phyloP scores from a whole-genome alignment of 768 basidiomycete species.

The Collybia mongolica region DNA sequence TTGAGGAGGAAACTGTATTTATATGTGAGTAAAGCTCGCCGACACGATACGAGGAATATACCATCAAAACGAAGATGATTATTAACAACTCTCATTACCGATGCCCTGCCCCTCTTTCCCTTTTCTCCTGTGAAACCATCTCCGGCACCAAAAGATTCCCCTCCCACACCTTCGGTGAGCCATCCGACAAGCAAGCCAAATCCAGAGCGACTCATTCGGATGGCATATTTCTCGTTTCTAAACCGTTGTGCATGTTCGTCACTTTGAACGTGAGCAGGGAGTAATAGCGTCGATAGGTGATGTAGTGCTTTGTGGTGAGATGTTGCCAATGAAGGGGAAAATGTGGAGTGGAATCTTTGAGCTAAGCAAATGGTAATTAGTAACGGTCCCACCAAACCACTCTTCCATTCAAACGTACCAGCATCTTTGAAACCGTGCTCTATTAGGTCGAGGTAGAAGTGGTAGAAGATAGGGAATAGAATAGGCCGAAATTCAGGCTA shows the following conservation, averaged over 20 bases:
- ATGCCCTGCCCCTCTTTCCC: constrained; percentile 82
- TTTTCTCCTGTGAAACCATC: constrained; percentile 79
- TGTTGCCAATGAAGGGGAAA: constrained; percentile 64
- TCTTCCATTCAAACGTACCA: constrained; percentile 46
- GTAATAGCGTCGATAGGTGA: constrained; percentile 75
- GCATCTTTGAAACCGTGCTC: constrained; percentile 89
- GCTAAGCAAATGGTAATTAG: constrained; percentile 42
- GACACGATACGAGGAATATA: constrained; percentile 29
- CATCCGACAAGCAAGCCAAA: constrained; percentile 92
- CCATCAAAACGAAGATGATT: constrained; percentile 91
- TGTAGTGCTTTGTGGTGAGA: constrained; percentile 70
- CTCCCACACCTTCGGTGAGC: constrained; percentile 90
- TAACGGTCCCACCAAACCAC: constrained; percentile 3
- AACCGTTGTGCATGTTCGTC: constrained; percentile 85
- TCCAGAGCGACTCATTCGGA: constrained; percentile 88
- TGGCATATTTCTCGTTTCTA: constrained; percentile 85
- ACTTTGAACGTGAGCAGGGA: constrained; percentile 81
- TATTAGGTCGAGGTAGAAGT: constrained; percentile 95
- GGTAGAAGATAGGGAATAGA: constrained; percentile 93
- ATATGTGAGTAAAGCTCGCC: constrained; percentile 17
- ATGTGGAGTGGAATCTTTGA: constrained; percentile 68
- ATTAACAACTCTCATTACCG: constrained; percentile 92
- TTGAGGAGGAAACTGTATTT: constrained; percentile 64
- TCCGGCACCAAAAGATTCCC: constrained; percentile 79
- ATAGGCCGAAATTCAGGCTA: constrained; percentile 94